Conservation (phyloP, 768 basidiomycete genomes). For the Strobilomyces dryophilus region DNA sequence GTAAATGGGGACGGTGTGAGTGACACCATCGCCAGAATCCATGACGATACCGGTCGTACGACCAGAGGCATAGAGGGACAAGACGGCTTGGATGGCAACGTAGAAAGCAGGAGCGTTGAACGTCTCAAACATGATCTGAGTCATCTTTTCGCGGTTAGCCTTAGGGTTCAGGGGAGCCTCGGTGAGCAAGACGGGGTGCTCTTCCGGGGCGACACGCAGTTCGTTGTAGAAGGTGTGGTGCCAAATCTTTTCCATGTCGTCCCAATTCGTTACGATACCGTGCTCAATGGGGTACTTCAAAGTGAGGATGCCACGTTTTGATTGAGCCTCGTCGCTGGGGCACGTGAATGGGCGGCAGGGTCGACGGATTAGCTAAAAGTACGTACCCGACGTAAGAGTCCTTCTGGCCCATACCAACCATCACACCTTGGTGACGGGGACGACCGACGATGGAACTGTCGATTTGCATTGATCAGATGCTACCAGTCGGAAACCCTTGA, state of each 20-base stretch:
- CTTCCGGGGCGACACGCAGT: constrained; percentile 73
- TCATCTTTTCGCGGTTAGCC: constrained; percentile 71
- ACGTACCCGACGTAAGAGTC: constrained; percentile 90
- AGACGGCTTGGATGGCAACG: constrained; percentile 69
- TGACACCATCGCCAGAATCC: constrained; percentile 95
- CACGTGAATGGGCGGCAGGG: constrained; percentile 10
- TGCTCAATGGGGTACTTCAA: constrained; percentile 94
- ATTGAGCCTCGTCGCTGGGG: constrained; percentile 81
- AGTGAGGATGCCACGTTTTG: constrained; percentile 92
- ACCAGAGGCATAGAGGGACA: constrained; percentile 86
- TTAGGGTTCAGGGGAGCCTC: constrained; percentile 74
- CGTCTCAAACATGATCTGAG: constrained; percentile 78
- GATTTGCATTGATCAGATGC: constrained; percentile 10
- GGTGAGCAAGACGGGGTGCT: constrained; percentile 68
- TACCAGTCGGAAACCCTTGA: constrained; percentile 4
- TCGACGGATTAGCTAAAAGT: constrained; percentile 1
- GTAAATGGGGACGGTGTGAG: constrained; percentile 95
- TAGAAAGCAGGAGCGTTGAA: constrained; percentile 76
- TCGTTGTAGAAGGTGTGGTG: constrained; percentile 94
- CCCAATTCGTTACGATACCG: constrained; percentile 97
- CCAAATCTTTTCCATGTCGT: constrained; percentile 99
- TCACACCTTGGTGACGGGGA: constrained; percentile 90
- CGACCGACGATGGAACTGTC: constrained; percentile 88
- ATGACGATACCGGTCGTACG: constrained; percentile 93
- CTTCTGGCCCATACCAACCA: constrained; percentile 97